Evolutionary conservation across 805 yeast species (phyloP).

Genomic region (Dipodascopsis tothii): DNA sequence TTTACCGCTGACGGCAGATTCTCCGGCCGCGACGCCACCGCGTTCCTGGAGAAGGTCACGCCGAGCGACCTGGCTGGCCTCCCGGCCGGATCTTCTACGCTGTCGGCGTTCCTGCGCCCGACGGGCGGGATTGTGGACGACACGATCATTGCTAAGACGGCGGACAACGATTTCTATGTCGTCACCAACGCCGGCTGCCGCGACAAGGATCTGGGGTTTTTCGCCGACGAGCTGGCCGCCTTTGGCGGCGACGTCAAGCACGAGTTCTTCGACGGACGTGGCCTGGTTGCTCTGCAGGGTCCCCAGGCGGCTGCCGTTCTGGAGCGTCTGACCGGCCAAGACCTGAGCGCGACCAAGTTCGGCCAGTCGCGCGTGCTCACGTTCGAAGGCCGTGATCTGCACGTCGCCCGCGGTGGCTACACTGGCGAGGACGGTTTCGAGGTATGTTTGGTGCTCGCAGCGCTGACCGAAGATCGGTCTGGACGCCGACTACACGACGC

Average conservation of each 20-base stretch:
- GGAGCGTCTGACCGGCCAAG: conserved; percentile 52
- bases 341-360: conserved; percentile 58
- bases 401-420: conserved; percentile 91
- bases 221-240: conserved; percentile 42
- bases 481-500: conserved; percentile 34
- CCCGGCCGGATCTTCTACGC: conserved; percentile 53
- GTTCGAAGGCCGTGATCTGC: conserved; percentile 35
- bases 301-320: conserved; percentile 69
- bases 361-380: conserved; percentile 39
- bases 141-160: conserved; percentile 78
- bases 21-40: conserved; percentile 58
- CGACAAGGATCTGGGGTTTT: conserved; percentile 64
- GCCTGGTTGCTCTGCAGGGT: conserved; percentile 87
- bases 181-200: conserved; percentile 96
- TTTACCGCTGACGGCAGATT: conserved; percentile 33
- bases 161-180: conserved; percentile 63
- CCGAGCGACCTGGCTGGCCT: conserved; percentile 72
- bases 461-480: conserved; percentile 26
- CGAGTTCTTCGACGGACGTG: conserved; percentile 50
- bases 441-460: conserved; percentile 40
- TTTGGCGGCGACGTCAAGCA: conserved; percentile 26
- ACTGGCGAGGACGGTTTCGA: conserved; percentile 99
- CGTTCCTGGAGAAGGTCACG: conserved; percentile 70
- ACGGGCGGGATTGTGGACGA: conserved; percentile 91
- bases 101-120: conserved; percentile 61